Conservation (phyloP, 768 basidiomycete species). For the Asterophora parasitica region DNA sequence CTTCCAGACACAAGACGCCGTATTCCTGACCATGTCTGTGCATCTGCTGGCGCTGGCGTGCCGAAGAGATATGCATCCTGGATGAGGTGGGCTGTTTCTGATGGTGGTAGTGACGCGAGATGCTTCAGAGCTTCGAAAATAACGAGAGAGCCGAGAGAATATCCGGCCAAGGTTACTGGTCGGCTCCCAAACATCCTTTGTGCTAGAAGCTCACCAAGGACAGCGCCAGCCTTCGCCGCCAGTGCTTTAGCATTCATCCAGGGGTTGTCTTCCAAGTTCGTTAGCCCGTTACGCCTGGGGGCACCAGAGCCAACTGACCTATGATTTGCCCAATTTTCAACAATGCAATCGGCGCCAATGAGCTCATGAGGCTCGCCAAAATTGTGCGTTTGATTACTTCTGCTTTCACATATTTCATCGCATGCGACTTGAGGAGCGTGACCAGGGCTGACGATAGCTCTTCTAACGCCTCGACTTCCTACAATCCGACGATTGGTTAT, state of each 20-base stretch:
- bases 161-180: slow-evolving; percentile 51
- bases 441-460: slow-evolving; percentile 43
- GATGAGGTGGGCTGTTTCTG: slow-evolving; percentile 41
- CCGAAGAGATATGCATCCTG: slow-evolving; percentile 56
- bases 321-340: slow-evolving; percentile 51
- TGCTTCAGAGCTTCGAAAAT: slow-evolving; percentile 51
- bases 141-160: slow-evolving; percentile 52
- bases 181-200: slow-evolving; percentile 49
- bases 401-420: slow-evolving; percentile 45
- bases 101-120: slow-evolving; percentile 39
- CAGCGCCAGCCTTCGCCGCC: slow-evolving; percentile 48
- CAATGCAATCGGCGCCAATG: slow-evolving; percentile 46
- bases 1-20: slow-evolving; percentile 47
- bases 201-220: slow-evolving; percentile 46
- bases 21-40: slow-evolving; percentile 38
- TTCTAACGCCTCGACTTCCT: slow-evolving; percentile 54
- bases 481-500: background rate
- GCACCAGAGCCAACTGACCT: slow-evolving; percentile 26
- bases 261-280: slow-evolving; percentile 40
- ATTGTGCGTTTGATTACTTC: slow-evolving; percentile 48
- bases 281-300: background rate
- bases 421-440: slow-evolving; percentile 40
- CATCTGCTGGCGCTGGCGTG: slow-evolving; percentile 39
- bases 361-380: slow-evolving; percentile 43
- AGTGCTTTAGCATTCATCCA: slow-evolving; percentile 55